Base-by-base conservation (phyloP, 106 monocot species). In the Amphibolis antarctica region DNA sequence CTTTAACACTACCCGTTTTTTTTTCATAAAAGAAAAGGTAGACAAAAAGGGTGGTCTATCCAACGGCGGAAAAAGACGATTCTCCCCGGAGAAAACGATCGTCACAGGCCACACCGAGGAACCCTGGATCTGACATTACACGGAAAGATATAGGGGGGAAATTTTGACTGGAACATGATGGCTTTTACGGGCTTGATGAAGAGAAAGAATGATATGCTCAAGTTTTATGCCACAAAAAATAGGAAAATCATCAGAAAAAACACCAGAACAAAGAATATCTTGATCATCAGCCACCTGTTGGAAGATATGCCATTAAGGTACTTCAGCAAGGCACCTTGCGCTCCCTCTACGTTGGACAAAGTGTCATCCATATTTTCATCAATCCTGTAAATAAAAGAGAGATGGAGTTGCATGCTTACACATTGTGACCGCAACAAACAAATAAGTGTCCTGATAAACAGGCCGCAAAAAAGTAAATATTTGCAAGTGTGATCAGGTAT, bases 331-430 rank as follows among this genome's bases (percentile, higher is more conserved):
- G 80, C 76, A 11, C 89, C 86, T 64, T 94, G 93, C 9, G 93
- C 89, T 59, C 93, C 93, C 66, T 94, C 93, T 18, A 94, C 93
- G 55, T 94, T 94, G 0, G 86, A 77, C 62, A 94, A 69, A 14
- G 81, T 89, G 54, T 94, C 89, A 26, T 94, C 93, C 89, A 94
- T 89, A 69, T 94, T 94, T 67, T 94, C 93, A 45, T 94, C 93
- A 68, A 94, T 94, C 76, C 93, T 94, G 72, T 60, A 14, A 55
- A n/a, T 53, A 10, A 30, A 60, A 20, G 12, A 1, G 20, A 42
- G 28, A 30, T 26, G 26, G 26, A 26, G 14, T 55, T 57, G 57
- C 23, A 57, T 11, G 28, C 28, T 57, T 57, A 0, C n/a, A 12
- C n/a, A 53, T 19, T 0, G 56, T 56, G 26, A 27, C 14, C 10